These are phyloP conservation scores for Wallacemonas sp. DNA, from an alignment of 208 protist species.

Conservation along the genomic window DNA sequence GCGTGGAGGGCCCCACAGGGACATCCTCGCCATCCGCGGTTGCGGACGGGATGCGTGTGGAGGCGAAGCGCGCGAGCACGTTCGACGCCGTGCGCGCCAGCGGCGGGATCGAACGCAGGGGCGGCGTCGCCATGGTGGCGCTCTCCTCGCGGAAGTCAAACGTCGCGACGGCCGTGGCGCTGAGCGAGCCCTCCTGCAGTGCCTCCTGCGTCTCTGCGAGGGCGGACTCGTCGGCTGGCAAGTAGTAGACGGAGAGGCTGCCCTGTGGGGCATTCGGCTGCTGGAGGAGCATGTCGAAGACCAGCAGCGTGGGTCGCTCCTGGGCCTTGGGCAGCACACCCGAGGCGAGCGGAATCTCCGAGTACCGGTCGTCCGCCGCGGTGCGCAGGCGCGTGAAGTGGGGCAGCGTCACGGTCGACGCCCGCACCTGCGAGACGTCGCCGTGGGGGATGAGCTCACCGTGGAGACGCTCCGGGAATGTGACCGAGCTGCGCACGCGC, in stretches of 20 bases:
- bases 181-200: constrained; percentile 34
- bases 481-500: constrained; percentile 39
- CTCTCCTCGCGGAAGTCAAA: constrained; percentile 45
- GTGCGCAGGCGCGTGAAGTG: constrained; percentile 46
- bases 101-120: constrained; percentile 40
- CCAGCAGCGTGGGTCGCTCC: constrained; percentile 59
- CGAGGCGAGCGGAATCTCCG: constrained; percentile 1
- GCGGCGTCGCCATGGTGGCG: constrained; percentile 20
- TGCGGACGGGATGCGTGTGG: neutral
- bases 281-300: constrained; percentile 53
- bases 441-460: constrained; percentile 71
- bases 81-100: constrained; percentile 34
- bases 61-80: neutral
- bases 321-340: constrained; percentile 12
- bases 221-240: constrained; percentile 40
- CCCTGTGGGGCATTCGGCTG: constrained; percentile 38
- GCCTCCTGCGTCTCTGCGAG: constrained; percentile 38
- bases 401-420: constrained; percentile 21
- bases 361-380: constrained; percentile 31
- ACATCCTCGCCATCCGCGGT: neutral
- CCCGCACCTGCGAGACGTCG: constrained; percentile 19
- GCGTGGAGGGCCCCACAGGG: neutral
- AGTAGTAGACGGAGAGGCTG: constrained; percentile 39
- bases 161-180: constrained; percentile 28
- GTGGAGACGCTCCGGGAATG: constrained; percentile 68